Base-by-base conservation (phyloP, 2,329 filamentous ascomycete genomes). In the Aspergillus bombycis region DNA sequence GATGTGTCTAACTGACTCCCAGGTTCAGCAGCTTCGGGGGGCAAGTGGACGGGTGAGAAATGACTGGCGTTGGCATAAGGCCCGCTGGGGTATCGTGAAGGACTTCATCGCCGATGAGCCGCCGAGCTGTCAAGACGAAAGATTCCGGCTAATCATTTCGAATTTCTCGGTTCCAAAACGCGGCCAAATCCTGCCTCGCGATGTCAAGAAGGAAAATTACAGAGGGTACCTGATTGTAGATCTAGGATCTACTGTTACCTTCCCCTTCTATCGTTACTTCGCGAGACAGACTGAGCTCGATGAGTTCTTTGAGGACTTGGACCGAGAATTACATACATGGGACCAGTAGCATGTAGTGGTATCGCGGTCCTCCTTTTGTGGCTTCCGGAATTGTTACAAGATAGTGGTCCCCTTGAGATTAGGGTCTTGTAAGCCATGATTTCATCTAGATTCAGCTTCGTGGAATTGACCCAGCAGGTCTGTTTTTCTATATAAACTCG, bases 1-100 rank as follows among this genome's bases (percentile, higher is more conserved):
- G 57, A 50, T 59, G 23, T 52, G 34, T 8, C 16, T 59, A n/a
- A 59, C 45, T 23, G 57, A 52, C 57, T 19, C 41, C 30, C 28
- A 50, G 30, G 45, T 36, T 36, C 26, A 46, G 23, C 45, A 48
- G 41, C 57, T 59, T 28, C 19, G 32, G 43, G 9, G 19, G 36
- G 57, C 26, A 59, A 52, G 43, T 23, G 30, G 57, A 23, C 43
- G 26, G 19, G 43, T 12, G 43, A 23, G n/a, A n/a, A 5, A 46
- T 23, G 43, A 48, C 57, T 43, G 8, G 2, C 9, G n/a, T 48
- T 59, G 28, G 57, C 8, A 52, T 38, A 10, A 23, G 8, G 41
- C 43, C 41, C 45, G 57, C 9, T 59, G 57, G 57, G 57, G 43
- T 26, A 59, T 59, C 50, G 57, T 59, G 45, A 59, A 52, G 57